phyloP scores from a whole-genome alignment of 371 early-diverging fungal genomes.

The Mucor irregularis region DNA sequence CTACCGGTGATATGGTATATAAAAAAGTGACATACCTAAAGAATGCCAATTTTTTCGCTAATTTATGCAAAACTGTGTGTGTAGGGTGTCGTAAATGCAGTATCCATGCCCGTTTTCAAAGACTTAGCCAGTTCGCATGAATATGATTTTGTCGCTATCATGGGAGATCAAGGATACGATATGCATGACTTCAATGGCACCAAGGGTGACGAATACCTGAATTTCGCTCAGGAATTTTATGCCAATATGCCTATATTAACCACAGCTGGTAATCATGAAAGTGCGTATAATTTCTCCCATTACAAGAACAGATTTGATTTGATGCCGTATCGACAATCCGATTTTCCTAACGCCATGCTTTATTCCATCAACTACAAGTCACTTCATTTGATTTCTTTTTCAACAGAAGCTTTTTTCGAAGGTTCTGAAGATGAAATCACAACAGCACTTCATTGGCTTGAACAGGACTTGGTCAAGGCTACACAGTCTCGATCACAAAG shows the following conservation, averaged over 20 bases:
- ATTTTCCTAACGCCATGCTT: constrained; percentile 33
- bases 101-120: constrained; percentile 23
- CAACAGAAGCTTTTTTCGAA: constrained; percentile 42
- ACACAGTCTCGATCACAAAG: background rate
- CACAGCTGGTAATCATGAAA: constrained; percentile 48
- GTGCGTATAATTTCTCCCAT: constrained; percentile 45
- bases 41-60: background rate
- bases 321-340: constrained; percentile 37
- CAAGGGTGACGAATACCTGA: constrained; percentile 50
- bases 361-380: constrained; percentile 48
- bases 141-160: constrained; percentile 36
- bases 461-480: constrained; percentile 24
- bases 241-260: constrained; percentile 43
- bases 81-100: constrained; percentile 36
- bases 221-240: constrained; percentile 38
- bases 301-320: constrained; percentile 44
- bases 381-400: constrained; percentile 43
- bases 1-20: constrained; percentile 30
- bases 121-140: constrained; percentile 18
- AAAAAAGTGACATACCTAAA: background rate
- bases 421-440: constrained; percentile 31
- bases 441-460: constrained; percentile 28
- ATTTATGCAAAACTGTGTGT: background rate
- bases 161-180: constrained; percentile 37
- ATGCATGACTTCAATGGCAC: constrained; percentile 43